A percentile compares a stretch with the other conserved stretches of the same genome.
These are phyloP conservation scores for Fusarium illudens DNA, from an alignment of 2,329 filamentous ascomycete species.

Conservation along the genomic window DNA sequence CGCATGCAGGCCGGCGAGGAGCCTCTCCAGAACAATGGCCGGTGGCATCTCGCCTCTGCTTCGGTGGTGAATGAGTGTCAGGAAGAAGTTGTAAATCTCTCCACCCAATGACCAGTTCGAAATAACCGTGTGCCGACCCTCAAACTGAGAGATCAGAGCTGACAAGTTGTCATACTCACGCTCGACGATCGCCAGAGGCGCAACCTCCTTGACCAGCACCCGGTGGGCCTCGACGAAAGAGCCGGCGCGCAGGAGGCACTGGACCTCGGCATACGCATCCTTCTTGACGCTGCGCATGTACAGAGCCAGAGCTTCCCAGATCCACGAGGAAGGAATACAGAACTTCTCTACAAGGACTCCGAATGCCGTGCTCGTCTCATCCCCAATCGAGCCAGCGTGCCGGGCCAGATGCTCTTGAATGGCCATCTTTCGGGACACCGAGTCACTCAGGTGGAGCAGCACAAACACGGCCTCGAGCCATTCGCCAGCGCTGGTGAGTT, in stretches of 20 bases:
- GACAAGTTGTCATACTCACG: constrained; percentile 78
- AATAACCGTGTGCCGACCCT: constrained; percentile 67
- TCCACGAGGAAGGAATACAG: constrained; percentile 77
- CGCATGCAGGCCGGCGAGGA: constrained; percentile 65
- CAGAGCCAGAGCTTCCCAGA: constrained; percentile 87
- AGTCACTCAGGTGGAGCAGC: constrained; percentile 75
- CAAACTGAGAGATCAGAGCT: constrained; percentile 76
- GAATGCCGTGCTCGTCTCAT: constrained; percentile 65
- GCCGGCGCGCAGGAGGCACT: constrained; percentile 80
- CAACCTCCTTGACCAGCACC: constrained; percentile 82
- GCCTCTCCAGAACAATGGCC: constrained; percentile 60
- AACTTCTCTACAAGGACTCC: constrained; percentile 69
- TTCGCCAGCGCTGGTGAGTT: constrained; percentile 69
- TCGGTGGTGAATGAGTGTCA: constrained; percentile 59
- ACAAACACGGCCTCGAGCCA: constrained; percentile 80
- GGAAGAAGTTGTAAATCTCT: constrained; percentile 75
- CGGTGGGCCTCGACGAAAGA: constrained; percentile 84
- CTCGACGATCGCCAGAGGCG: constrained; percentile 82
- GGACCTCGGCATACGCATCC: constrained; percentile 75
- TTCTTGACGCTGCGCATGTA: constrained; percentile 78
- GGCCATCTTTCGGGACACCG: constrained; percentile 68
- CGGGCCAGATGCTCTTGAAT: constrained; percentile 78
- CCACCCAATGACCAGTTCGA: constrained; percentile 81
- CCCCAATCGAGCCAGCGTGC: constrained; percentile 73
- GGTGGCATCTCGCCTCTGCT: constrained; percentile 53